Evolutionary conservation across 169 alveolate species (phyloP).

Genomic region (Cryptosporidium baileyi): DNA sequence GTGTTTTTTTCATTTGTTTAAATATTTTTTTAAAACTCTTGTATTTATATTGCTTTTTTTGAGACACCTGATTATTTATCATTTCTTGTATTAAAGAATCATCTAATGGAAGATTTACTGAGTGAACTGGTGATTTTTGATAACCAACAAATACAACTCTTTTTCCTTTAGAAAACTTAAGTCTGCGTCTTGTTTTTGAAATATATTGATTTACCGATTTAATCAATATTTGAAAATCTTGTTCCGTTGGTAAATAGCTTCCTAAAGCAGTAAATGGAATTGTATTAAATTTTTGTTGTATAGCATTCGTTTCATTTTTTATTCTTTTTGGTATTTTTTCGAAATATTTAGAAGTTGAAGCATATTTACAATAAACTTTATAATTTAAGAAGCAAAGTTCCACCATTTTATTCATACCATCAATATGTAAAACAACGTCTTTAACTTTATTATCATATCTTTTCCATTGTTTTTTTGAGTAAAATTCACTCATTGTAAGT

Average conservation of each 20-base stretch:
- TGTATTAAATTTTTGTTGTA: slow-evolving; percentile 47
- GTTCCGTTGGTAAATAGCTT: slow-evolving; percentile 52
- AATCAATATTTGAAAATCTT: slow-evolving; percentile 5
- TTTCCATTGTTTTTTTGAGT: slow-evolving; percentile 41
- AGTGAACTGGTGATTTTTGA: slow-evolving; percentile 31
- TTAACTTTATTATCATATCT: slow-evolving; percentile 30
- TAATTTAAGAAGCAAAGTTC: slow-evolving; percentile 41
- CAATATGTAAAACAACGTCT: slow-evolving; percentile 38
- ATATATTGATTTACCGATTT: slow-evolving; percentile 26
- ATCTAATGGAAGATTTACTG: slow-evolving; percentile 35
- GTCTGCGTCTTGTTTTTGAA: neutral
- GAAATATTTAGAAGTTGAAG: slow-evolving; percentile 44
- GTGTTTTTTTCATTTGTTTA: slow-evolving; percentile 48
- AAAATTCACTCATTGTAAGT: slow-evolving; percentile 49
- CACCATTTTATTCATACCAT: slow-evolving; percentile 28
- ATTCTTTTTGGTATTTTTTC: slow-evolving; percentile 48
- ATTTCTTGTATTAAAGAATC: slow-evolving; percentile 28
- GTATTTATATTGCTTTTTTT: slow-evolving; percentile 32
- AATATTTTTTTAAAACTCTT: slow-evolving; percentile 23
- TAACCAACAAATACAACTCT: slow-evolving; percentile 46
- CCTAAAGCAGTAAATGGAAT: slow-evolving; percentile 67
- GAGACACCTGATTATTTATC: slow-evolving; percentile 40
- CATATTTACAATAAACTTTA: slow-evolving; percentile 20
- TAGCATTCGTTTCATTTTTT: slow-evolving; percentile 29
- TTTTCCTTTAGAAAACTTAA: slow-evolving; percentile 41